A percentile compares a stretch with the other conserved stretches of the same genome.
Evolutionary conservation across 768 basidiomycete genomes (phyloP).

Genomic region (Harrya chromipes): DNA sequence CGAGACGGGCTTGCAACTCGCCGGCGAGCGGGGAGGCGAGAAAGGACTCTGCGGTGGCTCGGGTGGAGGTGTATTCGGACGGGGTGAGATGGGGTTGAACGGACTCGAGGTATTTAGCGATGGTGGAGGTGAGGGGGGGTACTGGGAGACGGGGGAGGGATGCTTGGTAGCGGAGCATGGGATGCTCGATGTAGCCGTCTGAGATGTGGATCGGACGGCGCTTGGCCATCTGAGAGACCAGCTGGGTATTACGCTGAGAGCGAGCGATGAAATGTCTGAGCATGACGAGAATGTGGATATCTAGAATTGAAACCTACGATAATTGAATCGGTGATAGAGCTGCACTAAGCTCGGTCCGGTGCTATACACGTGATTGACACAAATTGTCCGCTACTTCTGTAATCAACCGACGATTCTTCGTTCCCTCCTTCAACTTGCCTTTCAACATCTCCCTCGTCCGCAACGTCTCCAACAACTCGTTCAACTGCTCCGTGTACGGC

Average conservation of each 20-base stretch:
- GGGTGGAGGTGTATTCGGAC: slow-evolving; percentile 57
- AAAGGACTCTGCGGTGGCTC: slow-evolving; percentile 62
- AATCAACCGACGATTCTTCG: slow-evolving; percentile 61
- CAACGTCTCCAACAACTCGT: slow-evolving; percentile 66
- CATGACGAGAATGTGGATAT: background rate
- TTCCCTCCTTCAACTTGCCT: slow-evolving; percentile 48
- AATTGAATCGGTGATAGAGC: no score
- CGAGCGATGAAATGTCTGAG: slow-evolving; percentile 9
- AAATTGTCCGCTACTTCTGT: slow-evolving; percentile 55
- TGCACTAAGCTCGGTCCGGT: no score
- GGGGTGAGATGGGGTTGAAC: slow-evolving; percentile 74
- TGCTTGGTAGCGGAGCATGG: slow-evolving; percentile 73
- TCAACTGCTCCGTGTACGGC: slow-evolving; percentile 59
- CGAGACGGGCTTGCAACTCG: slow-evolving; percentile 74
- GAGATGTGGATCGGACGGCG: slow-evolving; percentile 35
- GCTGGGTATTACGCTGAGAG: background rate
- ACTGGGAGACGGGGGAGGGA: slow-evolving; percentile 80
- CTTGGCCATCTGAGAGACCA: slow-evolving; percentile 25
- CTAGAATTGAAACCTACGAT: no score
- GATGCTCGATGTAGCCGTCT: slow-evolving; percentile 51
- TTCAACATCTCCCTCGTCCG: slow-evolving; percentile 54
- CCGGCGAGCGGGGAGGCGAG: slow-evolving; percentile 62
- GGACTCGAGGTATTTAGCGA: slow-evolving; percentile 84
- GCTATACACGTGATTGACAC: slow-evolving; percentile 31
- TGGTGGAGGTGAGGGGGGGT: slow-evolving; percentile 77